phyloP scores from a whole-genome alignment of 768 basidiomycete genomes.

The Gymnopilus dilepis region DNA sequence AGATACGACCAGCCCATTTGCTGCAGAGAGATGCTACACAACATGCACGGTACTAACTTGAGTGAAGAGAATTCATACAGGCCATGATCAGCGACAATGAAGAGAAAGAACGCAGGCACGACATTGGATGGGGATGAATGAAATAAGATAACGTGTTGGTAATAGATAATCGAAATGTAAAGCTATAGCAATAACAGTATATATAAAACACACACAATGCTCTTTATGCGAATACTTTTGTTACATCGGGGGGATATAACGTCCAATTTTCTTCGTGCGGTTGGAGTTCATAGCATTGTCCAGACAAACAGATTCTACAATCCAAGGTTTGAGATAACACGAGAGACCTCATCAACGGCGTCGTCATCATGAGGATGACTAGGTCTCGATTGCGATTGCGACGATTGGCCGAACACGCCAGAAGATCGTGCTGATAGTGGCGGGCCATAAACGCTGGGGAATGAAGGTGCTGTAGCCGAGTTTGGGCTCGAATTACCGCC shows the following conservation, averaged over 20 bases:
- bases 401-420: conserved; percentile 25
- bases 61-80: conserved; percentile 25
- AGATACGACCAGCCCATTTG: conserved; percentile 62
- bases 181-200: conserved; percentile 31
- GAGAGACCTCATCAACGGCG: conserved; percentile 70
- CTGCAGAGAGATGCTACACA: conserved; percentile 50
- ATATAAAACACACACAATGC: conserved; percentile 27
- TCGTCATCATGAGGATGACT: conserved; percentile 55
- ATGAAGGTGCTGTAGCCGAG: conserved; percentile 77
- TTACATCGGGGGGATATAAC: conserved; percentile 34
- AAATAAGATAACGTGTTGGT: conserved; percentile 17
- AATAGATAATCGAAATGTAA: conserved; percentile 26
- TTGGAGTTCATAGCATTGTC: conserved; percentile 26
- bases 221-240: conserved; percentile 33
- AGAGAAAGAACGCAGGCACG: conserved; percentile 15
- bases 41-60: conserved; percentile 44
- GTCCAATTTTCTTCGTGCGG: conserved; percentile 27
- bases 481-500: conserved; percentile 82
- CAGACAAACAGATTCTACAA: conserved; percentile 44
- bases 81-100: conserved; percentile 18
- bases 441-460: conserved; percentile 85
- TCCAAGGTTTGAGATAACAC: conserved; percentile 79
- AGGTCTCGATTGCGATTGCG: conserved; percentile 41
- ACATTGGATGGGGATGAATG: conserved; percentile 19
- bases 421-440: conserved; percentile 46